phyloP scores from a whole-genome alignment of 352 stramenopile genomes.

The Plasmopara halstedii region DNA sequence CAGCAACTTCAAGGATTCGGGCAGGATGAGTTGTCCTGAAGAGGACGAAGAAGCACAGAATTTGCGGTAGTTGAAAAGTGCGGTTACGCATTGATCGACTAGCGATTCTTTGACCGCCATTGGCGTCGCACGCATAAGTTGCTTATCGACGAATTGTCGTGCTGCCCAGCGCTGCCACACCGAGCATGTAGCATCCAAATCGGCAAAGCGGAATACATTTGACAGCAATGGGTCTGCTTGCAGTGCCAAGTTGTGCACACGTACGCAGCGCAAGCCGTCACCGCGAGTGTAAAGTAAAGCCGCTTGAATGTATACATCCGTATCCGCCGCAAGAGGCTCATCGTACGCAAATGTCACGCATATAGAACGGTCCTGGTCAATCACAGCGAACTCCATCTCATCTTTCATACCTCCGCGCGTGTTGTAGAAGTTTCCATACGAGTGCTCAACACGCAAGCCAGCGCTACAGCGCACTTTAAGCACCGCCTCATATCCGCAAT shows the following conservation, averaged over 20 bases:
- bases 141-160: conserved; percentile 75
- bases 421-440: conserved; percentile 77
- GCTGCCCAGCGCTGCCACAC: conserved; percentile 75
- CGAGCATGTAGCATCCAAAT: conserved; percentile 82
- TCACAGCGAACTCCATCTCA: conserved; percentile 86
- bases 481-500: conserved; percentile 80
- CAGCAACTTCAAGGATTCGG: conserved; percentile 87
- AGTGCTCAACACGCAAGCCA: conserved; percentile 79
- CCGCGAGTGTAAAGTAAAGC: conserved; percentile 85
- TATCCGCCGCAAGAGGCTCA: conserved; percentile 63
- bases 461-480: conserved; percentile 84
- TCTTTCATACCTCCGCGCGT: conserved; percentile 49
- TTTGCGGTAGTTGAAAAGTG: conserved; percentile 89
- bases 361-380: conserved; percentile 80
- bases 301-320: conserved; percentile 79
- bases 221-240: conserved; percentile 66
- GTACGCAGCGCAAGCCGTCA: conserved; percentile 81
- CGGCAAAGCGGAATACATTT: conserved; percentile 85
- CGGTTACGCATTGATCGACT: conserved; percentile 80
- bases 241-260: conserved; percentile 87
- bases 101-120: conserved; percentile 70
- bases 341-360: conserved; percentile 87
- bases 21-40: conserved; percentile 86
- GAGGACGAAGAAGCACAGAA: conserved; percentile 87
- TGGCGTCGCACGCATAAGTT: conserved; percentile 71